Evolutionary conservation across 2,329 filamentous ascomycete species (phyloP).

Genomic region (Tolypocladium pustulatum): DNA sequence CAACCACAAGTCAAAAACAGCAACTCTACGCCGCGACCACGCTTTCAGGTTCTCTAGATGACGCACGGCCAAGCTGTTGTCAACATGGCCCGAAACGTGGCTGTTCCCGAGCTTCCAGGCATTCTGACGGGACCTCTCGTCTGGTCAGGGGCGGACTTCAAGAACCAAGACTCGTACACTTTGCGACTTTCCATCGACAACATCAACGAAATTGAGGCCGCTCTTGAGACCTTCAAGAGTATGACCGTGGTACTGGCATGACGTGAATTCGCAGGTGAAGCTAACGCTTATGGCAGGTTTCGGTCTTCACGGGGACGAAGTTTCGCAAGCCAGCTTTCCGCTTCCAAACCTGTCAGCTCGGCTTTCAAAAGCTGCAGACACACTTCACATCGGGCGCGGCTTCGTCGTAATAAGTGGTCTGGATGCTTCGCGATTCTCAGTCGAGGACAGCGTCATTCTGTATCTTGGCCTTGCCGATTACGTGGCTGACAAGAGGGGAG

Average conservation of each 20-base stretch:
- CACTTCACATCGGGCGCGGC: slow-evolving; percentile 32
- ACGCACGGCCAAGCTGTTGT: background rate
- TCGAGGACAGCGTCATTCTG: slow-evolving; percentile 43
- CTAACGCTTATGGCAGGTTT: slow-evolving; percentile 9
- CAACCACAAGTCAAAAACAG: background rate
- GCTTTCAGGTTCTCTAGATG: too few relatives aligned
- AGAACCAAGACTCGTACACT: slow-evolving; percentile 6
- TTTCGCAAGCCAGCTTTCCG: slow-evolving; percentile 26
- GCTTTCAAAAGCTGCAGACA: slow-evolving; percentile 22
- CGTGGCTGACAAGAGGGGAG: slow-evolving; percentile 41
- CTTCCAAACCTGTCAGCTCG: slow-evolving; percentile 24
- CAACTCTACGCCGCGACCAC: background rate
- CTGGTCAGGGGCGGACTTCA: slow-evolving; percentile 7
- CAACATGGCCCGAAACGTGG: background rate
- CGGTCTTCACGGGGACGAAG: slow-evolving; percentile 25
- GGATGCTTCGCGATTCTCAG: slow-evolving; percentile 31
- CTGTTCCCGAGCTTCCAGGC: background rate
- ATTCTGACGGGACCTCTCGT: slow-evolving; percentile 5
- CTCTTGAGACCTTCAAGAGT: slow-evolving; percentile 15
- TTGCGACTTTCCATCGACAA: slow-evolving; percentile 9
- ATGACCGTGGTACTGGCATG: background rate
- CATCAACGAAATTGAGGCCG: slow-evolving; percentile 12
- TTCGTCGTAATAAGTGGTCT: slow-evolving; percentile 46
- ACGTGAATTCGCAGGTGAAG: background rate
- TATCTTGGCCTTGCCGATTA: slow-evolving; percentile 47